Base-by-base conservation (phyloP, 768 basidiomycete genomes). In the Daedaleopsis sinensis region DNA sequence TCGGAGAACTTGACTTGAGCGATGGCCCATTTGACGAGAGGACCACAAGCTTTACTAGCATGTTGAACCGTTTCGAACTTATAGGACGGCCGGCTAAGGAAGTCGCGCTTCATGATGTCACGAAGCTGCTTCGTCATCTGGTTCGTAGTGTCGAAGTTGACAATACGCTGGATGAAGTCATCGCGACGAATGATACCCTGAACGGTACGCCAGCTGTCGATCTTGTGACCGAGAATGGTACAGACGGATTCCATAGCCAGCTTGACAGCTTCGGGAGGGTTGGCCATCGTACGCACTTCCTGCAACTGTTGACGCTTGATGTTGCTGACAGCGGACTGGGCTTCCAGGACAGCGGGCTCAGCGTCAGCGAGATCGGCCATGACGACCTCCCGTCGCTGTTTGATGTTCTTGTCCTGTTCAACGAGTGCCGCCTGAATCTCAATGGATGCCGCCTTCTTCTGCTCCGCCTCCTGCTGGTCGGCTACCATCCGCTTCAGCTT, bases 191-290 rank as follows among this genome's bases (percentile, higher is more conserved):
- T 94, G 75, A 98, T 92, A 62, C 88, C 88, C 73, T 98, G 96
- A 9, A 99, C 94, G 1, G 95, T 86, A 63, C 93, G 88, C 97
- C 97, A 99, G 71, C 88, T 88, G 70, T 99, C 97, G 69, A 98
- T 92, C 75, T 94, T 94, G 78, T 98, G 93, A 8, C 97, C 97
- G 21, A 99, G 87, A 49, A 97, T 82, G 15, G 93, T 95, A 74
- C 97, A 98, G 43, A 97, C 96, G 1, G 96, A 97, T 71, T 98
- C 97, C 95, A 98, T 98, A 16, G 97, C 94, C 48, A 96, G 76
- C 74, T 98, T 98, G 67, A 98, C 96, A 5, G 93, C 91, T 73
- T 98, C 97, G 0, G 97, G 97, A 49, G 97, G 97, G 70, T 98
- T 98, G 47, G 94, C 93, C 96, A 99, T 98, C 11, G 93, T 85